These are phyloP conservation scores for Nepenthes gracilis DNA, from an alignment of 148 eudicot species.

Conservation along the genomic window DNA sequence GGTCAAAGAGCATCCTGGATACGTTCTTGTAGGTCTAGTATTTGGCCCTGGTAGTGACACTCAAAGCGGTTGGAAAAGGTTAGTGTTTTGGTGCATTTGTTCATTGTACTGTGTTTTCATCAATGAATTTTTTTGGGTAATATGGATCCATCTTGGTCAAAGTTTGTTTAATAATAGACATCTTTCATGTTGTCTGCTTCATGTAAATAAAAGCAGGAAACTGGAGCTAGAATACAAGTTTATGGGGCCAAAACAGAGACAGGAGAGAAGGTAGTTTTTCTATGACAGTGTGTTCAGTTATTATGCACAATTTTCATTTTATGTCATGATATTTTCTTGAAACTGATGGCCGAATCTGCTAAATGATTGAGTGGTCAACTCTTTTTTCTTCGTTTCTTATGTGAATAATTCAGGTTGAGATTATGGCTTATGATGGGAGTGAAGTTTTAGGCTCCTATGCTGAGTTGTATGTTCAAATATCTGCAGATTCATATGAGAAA, in stretches of 20 bases:
- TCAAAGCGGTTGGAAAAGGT: constrained; percentile 86
- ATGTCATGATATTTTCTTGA: background rate
- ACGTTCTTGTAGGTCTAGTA: constrained; percentile 57
- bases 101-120: background rate
- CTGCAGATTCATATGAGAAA: constrained; percentile 86
- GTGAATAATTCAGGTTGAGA: constrained; percentile 34
- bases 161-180: background rate
- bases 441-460: constrained; percentile 41
- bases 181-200: constrained; percentile 2
- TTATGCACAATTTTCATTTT: background rate
- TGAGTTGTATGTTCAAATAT: constrained; percentile 57
- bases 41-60: constrained; percentile 67
- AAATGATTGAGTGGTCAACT: background rate
- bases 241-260: constrained; percentile 48
- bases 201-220: constrained; percentile 44
- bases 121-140: background rate
- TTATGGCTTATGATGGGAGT: constrained; percentile 44
- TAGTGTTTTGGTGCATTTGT: background rate
- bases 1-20: constrained; percentile 68
- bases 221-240: constrained; percentile 73
- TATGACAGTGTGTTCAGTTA: background rate
- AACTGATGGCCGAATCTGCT: constrained; percentile 1
- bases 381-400: constrained; percentile 3
- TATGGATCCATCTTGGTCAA: background rate
- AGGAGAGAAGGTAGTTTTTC: constrained; percentile 36